Base-by-base conservation (phyloP, 441 rosid genomes). In the Croton setiger region DNA sequence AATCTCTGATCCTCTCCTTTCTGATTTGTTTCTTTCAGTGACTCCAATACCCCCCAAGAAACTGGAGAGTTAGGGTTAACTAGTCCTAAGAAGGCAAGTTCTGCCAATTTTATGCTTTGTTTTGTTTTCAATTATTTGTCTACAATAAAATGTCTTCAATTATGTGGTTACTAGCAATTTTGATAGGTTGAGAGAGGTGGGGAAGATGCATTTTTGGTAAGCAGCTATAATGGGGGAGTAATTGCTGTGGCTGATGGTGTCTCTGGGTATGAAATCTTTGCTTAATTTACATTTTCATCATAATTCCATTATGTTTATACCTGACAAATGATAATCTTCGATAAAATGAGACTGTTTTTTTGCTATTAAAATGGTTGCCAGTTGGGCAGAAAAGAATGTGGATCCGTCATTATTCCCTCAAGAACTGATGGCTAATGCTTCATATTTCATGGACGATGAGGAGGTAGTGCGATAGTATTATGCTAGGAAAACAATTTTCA, bases 161-260 rank as follows among this genome's bases (percentile, higher is more conserved):
- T 45, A 45, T 51, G n/a, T n/a, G 8, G 2, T 49, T 51, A 18
- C 14, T 8, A 4, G 6, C 7, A 9, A 36, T 58, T 73, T 27
- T 75, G 51, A 62, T 63, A 93, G 97, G 86, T 85, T 47, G 96
- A 85, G 27, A 88, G 71, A 87, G 98, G 98, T 4, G 98, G 97
- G 5, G 98, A 94, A 78, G 96, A 90, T 84, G 96, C 98, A 66
- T 86, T 86, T 74, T 82, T 94, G 69, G 86, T 87, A 5, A 87
- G 96, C 81, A 74, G 75, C 78, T 80, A 67, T 60, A 82, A 82
- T 72, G 93, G 97, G 15, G 98, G 97, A 66, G 91, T 90, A 66
- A 73, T 91, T 64, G 96, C 97, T 63, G 88, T 90, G 75, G 97
- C 98, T 55, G 98, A 90, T 67, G 98, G 97, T 70, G 98, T 94